Base-by-base conservation (phyloP, 345 rosid species). In the Mangifera indica region DNA sequence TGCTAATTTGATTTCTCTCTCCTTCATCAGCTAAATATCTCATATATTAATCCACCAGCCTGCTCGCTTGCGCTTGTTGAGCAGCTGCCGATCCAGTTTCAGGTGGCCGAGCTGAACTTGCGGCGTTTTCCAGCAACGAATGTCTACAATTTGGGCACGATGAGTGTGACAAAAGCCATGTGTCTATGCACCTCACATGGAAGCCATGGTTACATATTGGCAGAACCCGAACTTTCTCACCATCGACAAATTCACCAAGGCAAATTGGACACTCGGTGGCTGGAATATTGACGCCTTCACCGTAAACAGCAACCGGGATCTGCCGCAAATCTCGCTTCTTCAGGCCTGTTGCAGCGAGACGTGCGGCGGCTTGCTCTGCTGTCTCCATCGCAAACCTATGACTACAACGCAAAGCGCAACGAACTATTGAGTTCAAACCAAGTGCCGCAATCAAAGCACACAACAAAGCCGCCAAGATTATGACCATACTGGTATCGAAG, bases 111-210 rank as follows among this genome's bases (percentile, higher is more conserved):
- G 17, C 25, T 2, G 2, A 5, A 12, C 34, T 21, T 22, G 76
- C 44, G 24, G 53, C 44, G 51, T 34, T 60, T 64, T 81, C 79
- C 3, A 81, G 72, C 69, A 77, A 69, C 40, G 79, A 74, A 64
- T 80, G 78, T 32, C 80, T 75, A 54, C 80, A 80, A 42, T 65
- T 76, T 21, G 83, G 83, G 67, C 83, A 80, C 29, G 83, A 80
- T 1, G 83, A 80, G 74, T 73, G 80, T 5, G 80, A 73, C 53
- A 40, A 40, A 17, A 80, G 70, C 83, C 83, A 80, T 3, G 56
- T 61, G 62, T 80, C 83, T 10, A 80, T 80, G 44, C 83, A 80
- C 54, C 74, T 68, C 20, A 77, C 74, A 40, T 77, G 83, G 74
- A 80, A 80, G 25, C 80, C 76, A 60, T 74, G 83, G 48, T 66